Evolutionary conservation across 345 rosid species (phyloP).

Genomic region (Salix udensis): DNA sequence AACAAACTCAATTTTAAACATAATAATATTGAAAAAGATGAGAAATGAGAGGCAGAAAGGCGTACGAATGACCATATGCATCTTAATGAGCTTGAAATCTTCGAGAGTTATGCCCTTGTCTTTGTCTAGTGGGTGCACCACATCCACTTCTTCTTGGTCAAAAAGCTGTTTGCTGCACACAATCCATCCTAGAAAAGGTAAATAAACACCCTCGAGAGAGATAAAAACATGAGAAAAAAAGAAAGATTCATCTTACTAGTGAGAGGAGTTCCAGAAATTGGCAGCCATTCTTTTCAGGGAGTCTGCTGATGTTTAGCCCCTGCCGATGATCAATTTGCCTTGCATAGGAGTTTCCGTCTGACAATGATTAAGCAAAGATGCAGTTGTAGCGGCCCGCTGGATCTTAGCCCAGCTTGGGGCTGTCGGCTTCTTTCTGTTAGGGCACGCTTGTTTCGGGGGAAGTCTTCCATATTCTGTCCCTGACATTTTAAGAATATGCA

Average conservation of each 20-base stretch:
- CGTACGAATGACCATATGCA: slow-evolving; percentile 81
- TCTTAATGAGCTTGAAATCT: slow-evolving; percentile 81
- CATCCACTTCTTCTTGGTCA: slow-evolving; percentile 83
- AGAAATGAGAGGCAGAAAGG: background rate
- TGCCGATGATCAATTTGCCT: background rate
- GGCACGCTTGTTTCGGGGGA: too few relatives aligned
- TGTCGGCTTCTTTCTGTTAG: too few relatives aligned
- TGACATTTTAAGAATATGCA: too few relatives aligned
- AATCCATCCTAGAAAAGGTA: background rate
- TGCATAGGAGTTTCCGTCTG: background rate
- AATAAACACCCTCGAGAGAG: background rate
- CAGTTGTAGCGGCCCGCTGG: too few relatives aligned
- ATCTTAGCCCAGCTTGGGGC: too few relatives aligned
- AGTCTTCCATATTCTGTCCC: too few relatives aligned
- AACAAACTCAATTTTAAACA: background rate
- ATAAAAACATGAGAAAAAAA: background rate
- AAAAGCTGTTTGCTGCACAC: slow-evolving; percentile 67
- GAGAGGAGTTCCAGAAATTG: slow-evolving; percentile 94
- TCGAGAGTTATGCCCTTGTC: slow-evolving; percentile 79
- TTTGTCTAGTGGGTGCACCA: slow-evolving; percentile 63
- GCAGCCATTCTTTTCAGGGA: slow-evolving; percentile 55
- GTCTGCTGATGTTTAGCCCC: background rate
- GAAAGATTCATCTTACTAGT: slow-evolving; percentile 38
- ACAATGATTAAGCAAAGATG: too few relatives aligned
- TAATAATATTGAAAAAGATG: background rate